Evolutionary conservation across 1,139 yeast genomes (phyloP).

Genomic region (Williopsis jadinii): DNA sequence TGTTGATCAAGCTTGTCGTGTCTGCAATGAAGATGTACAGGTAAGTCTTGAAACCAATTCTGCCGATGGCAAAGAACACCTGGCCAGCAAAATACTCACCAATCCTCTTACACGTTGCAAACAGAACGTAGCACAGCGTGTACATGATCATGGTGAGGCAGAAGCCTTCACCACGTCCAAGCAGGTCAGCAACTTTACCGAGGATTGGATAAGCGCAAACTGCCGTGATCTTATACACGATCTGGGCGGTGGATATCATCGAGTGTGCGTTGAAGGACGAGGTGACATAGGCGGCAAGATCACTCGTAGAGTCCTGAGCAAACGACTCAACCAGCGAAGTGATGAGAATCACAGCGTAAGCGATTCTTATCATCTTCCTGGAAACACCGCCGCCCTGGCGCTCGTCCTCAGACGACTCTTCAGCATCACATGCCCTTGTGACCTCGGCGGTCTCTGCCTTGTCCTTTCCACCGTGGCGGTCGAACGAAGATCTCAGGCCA

Average conservation of each 20-base stretch:
- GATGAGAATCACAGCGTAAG: conserved; percentile 22
- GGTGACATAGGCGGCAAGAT: conserved; percentile 29
- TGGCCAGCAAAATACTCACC: conserved; percentile 28
- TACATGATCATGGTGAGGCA: conserved; percentile 25
- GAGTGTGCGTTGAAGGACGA: conserved; percentile 32
- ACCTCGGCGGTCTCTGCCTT: background rate
- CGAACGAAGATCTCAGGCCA: background rate
- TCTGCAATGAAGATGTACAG: conserved; percentile 34
- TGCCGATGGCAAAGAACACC: conserved; percentile 30
- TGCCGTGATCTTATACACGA: conserved; percentile 32
- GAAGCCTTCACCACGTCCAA: conserved; percentile 36
- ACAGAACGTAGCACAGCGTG: conserved; percentile 27
- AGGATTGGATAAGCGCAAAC: conserved; percentile 34
- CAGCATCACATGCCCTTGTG: too few species aligned
- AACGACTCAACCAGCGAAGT: conserved; percentile 25
- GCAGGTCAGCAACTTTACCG: conserved; percentile 33
- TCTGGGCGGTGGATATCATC: conserved; percentile 32
- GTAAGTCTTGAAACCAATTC: conserved; percentile 30
- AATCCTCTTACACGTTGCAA: conserved; percentile 27
- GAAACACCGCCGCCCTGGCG: conserved; percentile 1
- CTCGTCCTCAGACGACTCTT: background rate
- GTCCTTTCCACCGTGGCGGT: background rate
- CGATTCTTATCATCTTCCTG: conserved; percentile 18
- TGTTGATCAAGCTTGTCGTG: conserved; percentile 30
- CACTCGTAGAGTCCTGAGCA: conserved; percentile 22